A percentile compares a stretch with the other conserved stretches of the same genome.
Evolutionary conservation across 1,139 yeast species (phyloP).

Genomic region (Hanseniaspora sp.): DNA sequence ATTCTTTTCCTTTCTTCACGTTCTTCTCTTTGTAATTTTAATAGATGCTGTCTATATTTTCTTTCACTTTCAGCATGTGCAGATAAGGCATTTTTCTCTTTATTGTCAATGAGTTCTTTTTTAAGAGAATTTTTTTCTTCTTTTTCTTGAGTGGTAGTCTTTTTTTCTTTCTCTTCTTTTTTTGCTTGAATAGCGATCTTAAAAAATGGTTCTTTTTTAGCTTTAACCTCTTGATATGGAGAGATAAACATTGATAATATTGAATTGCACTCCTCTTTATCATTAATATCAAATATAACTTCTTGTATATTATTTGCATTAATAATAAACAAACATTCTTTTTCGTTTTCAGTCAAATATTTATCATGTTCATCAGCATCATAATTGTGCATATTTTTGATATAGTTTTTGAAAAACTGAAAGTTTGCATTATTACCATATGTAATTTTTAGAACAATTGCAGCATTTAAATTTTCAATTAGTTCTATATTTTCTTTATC

Average conservation of each 20-base stretch:
- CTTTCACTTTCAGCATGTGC: not conserved
- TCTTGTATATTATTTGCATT: constrained; percentile 34
- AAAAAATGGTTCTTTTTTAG: not conserved
- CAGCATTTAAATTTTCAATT: constrained; percentile 15
- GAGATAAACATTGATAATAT: constrained; percentile 34
- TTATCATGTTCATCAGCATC: constrained; percentile 39
- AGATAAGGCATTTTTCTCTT: not conserved
- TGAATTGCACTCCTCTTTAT: constrained; percentile 44
- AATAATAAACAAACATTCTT: constrained; percentile 35
- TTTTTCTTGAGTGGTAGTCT: not conserved
- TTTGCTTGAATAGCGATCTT: not conserved
- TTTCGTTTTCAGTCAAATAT: constrained; percentile 28
- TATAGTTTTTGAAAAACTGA: constrained; percentile 34
- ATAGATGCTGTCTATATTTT: constrained; percentile 1
- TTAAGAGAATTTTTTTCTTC: not conserved
- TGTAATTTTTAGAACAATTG: constrained; percentile 37
- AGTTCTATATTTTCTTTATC: constrained; percentile 16
- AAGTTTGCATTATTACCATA: constrained; percentile 39
- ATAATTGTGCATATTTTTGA: constrained; percentile 25
- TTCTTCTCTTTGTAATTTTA: constrained; percentile 1
- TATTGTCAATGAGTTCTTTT: not conserved
- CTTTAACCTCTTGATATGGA: constrained; percentile 22
- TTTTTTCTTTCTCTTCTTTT: not conserved
- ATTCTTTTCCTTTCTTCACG: constrained; percentile 11
- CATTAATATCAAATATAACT: constrained; percentile 32